Base-by-base conservation (phyloP, 352 stramenopile genomes). In the Phytophthora meadii region DNA sequence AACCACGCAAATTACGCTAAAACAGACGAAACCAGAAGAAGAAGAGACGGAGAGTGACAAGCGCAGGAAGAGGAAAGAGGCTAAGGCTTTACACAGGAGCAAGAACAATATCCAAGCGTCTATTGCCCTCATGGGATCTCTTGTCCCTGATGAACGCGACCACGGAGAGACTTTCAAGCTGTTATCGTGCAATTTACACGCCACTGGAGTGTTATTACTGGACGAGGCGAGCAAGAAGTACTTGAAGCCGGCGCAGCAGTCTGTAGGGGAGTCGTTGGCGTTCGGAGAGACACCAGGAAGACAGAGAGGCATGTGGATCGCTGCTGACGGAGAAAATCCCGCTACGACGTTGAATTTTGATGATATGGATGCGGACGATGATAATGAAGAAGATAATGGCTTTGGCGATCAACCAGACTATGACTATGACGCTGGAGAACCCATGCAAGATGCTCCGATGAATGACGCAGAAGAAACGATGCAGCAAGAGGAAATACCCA, bases 101-200 rank as follows among this genome's bases (percentile, higher is more conserved):
- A 87, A 91, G 61, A 92, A 86, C 60, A 91, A 87, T 40, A 82
- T 91, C 36, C 79, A 90, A 68, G 87, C 87, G 8, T 87, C 85
- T 1, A 90, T 95, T 36, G 81, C 86, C 24, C 46, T 95, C 9
- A 94, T 94, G 88, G 83, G 86, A 0, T 94, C 86, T 19, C 69
- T 95, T 11, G 76, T 93, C 10, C 86, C 86, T 0, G 83, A 90
- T 44, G 86, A 93, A 46, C 68, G 81, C 17, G 85, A 94, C 51
- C 82, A 93, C 34, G 88, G 88, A 46, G 86, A 95, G 57, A 90
- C 82, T 22, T 93, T 94, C 71, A 95, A 94, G 78, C 63, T 95
- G 39, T 60, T 90, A 65, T 93, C 84, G 66, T 95, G 88, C 65
- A 80, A 82, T 40, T 66, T 95, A 24, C 82, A 94, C 39, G 58